Percentiles rank a stretch among this genome's conserved stretches.
Conservation (phyloP, 495 filamentous ascomycete genomes). For the Lepraria neglecta region DNA sequence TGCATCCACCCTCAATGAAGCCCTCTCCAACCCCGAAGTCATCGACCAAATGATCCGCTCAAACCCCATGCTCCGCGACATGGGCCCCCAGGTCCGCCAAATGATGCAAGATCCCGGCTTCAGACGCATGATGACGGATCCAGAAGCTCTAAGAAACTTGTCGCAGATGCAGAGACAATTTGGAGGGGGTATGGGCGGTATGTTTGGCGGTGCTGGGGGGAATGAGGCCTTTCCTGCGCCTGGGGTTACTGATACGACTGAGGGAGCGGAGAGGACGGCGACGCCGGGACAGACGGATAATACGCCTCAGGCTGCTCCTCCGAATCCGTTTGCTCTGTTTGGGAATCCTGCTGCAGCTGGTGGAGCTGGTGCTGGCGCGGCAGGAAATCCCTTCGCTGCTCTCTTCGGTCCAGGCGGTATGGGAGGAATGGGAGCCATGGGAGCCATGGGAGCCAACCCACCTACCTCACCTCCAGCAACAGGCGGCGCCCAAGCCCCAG, state of each 20-base stretch:
- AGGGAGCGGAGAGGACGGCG: constrained; percentile 36
- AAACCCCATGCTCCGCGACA: constrained; percentile 80
- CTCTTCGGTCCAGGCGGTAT: constrained; percentile 51
- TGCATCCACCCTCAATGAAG: constrained; percentile 80
- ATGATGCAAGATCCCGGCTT: constrained; percentile 82
- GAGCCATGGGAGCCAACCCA: constrained; percentile 32
- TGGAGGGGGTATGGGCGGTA: constrained; percentile 48
- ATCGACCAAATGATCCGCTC: constrained; percentile 86
- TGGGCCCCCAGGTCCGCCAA: constrained; percentile 72
- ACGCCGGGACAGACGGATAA: constrained; percentile 36
- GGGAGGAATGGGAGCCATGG: constrained; percentile 32
- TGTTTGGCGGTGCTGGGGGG: constrained; percentile 38
- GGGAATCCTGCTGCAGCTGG: constrained; percentile 28
- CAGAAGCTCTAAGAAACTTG: constrained; percentile 70
- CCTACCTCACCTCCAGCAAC: constrained; percentile 25
- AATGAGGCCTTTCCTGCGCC: constrained; percentile 71
- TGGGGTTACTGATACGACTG: constrained; percentile 71
- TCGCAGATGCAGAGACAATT: constrained; percentile 70
- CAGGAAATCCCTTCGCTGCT: constrained; percentile 65
- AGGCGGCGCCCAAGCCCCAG: constrained; percentile 9
- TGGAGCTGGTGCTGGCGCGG: constrained; percentile 36
- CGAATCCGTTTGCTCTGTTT: constrained; percentile 32
- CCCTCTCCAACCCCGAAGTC: constrained; percentile 84
- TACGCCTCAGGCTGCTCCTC: constrained; percentile 28
- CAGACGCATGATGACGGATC: constrained; percentile 93